Conservation (phyloP, 177 flowering plant species). For the Vitis hybrid region DNA sequence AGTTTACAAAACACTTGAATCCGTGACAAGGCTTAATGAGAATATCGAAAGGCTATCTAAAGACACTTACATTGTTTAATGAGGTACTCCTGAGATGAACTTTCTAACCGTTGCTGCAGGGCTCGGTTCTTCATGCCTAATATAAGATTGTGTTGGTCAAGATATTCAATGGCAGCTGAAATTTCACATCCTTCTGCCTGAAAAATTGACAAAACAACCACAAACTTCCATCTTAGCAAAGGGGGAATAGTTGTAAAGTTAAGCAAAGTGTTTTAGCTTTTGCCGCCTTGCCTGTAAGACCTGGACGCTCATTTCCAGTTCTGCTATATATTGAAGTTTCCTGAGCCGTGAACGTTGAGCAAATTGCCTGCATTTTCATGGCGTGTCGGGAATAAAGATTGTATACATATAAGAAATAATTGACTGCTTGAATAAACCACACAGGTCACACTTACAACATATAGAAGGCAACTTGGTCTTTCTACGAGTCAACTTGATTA, state of each 20-base stretch:
- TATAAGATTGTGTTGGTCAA: slow-evolving; percentile 22
- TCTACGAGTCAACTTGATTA: too few relatives aligned
- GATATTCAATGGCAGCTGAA: slow-evolving; percentile 20
- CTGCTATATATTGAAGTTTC: slow-evolving; percentile 27
- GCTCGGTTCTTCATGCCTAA: slow-evolving; percentile 26
- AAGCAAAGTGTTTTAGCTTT: background rate
- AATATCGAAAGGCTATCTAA: background rate
- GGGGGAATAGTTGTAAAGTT: too few relatives aligned
- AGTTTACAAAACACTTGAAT: too few relatives aligned
- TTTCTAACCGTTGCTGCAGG: slow-evolving; percentile 22
- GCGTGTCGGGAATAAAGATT: too few relatives aligned
- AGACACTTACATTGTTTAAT: slow-evolving; percentile 20
- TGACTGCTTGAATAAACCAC: too few relatives aligned
- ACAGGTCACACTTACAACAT: too few relatives aligned
- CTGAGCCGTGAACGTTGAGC: slow-evolving; percentile 19
- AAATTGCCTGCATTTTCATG: slow-evolving; percentile 16
- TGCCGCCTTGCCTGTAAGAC: slow-evolving; percentile 13
- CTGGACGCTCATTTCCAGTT: slow-evolving; percentile 24
- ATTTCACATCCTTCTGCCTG: slow-evolving; percentile 26
- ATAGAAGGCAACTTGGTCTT: too few relatives aligned
- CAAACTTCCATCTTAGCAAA: too few relatives aligned
- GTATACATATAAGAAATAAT: too few relatives aligned
- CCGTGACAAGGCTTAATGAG: too few relatives aligned
- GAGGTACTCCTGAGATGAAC: slow-evolving; percentile 17
- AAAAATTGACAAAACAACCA: background rate